phyloP scores from a whole-genome alignment of 1,284 basidiomycete genomes.

The Erythrobasidium hasegawianum region DNA sequence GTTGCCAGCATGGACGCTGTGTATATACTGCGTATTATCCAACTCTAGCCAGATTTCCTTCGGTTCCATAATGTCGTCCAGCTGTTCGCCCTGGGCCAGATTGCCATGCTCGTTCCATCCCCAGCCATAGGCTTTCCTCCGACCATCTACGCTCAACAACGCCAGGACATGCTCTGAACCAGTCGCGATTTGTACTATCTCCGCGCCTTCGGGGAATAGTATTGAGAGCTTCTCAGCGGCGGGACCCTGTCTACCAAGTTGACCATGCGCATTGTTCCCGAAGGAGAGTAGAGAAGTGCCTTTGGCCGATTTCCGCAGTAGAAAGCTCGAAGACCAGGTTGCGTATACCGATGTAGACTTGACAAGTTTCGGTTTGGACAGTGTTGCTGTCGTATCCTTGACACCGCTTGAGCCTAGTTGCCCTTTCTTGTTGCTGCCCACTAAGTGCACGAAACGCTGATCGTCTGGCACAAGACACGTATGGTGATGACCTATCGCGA shows the following conservation, averaged over 20 bases:
- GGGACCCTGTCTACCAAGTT: constrained; percentile 63
- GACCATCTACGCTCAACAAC: constrained; percentile 43
- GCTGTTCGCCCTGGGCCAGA: constrained; percentile 59
- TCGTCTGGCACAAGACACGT: constrained; percentile 29
- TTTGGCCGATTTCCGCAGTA: background rate
- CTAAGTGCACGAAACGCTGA: background rate
- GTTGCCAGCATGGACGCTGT: constrained; percentile 27
- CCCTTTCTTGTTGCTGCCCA: constrained; percentile 2
- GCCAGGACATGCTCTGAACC: constrained; percentile 78
- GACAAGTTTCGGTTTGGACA: background rate
- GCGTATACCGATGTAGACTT: background rate
- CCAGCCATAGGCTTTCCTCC: constrained; percentile 64
- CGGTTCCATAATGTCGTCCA: constrained; percentile 37
- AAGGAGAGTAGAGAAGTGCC: background rate
- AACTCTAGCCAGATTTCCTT: constrained; percentile 9
- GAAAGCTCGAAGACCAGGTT: background rate
- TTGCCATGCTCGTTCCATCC: constrained; percentile 97
- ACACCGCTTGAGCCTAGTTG: background rate
- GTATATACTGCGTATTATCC: background rate
- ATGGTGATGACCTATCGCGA: constrained; percentile 39
- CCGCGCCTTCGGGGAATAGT: background rate
- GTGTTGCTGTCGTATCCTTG: background rate
- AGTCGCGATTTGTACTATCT: constrained; percentile 53
- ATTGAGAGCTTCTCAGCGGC: constrained; percentile 5
- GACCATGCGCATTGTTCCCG: constrained; percentile 17